Base-by-base conservation (phyloP, 108 stramenopile genomes). In the Discostella stelligeroides region DNA sequence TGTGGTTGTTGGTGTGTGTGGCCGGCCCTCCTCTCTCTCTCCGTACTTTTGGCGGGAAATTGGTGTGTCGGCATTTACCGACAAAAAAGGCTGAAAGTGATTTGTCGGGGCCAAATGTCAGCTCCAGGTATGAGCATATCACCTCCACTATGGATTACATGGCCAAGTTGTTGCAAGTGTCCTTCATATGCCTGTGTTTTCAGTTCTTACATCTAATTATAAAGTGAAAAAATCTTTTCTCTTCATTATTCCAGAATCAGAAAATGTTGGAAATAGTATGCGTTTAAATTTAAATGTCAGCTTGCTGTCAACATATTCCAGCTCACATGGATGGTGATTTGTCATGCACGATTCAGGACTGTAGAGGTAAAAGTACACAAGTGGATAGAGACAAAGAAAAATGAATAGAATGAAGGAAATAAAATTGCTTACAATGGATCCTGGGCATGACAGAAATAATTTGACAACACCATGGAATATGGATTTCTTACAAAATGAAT, bases 401-500 rank as follows among this genome's bases (percentile, higher is more conserved):
- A n/a, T 18, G 14, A 63, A 17, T 27, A 55, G 2, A 2, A 55
- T 5, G 2, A 25, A 1, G 20, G 4, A 20, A 6, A 28, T 14
- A 4, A 25, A 2, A 25, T 7, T 12, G 55, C 66, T 67, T 4
- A 54, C 66, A 53, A 55, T 56, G 66, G 66, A 67, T 37, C 66
- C 30, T 67, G 66, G 15, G 66, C 34, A 67, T 67, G 66, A 56
- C 55, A 67, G 55, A 55, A 67, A 25, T 67, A 67, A 56, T 67
- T 67, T 9, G 66, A 67, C 38, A 67, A 41, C 27, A 40, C 66
- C 66, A 67, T 67, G 4, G 66, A 67, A 55, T 67, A 67, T 0
- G 66, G 66, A 67, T 67, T 56, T 4, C 66, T 37, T 10, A 67
- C 66, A 67, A 67, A 67, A 56, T 67, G 66, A 51, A 67, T 56